A percentile compares a stretch with the other conserved stretches of the same genome.
Evolutionary conservation across 2,329 filamentous ascomycete genomes (phyloP).

Genomic region (Rugonectria rugulosa): DNA sequence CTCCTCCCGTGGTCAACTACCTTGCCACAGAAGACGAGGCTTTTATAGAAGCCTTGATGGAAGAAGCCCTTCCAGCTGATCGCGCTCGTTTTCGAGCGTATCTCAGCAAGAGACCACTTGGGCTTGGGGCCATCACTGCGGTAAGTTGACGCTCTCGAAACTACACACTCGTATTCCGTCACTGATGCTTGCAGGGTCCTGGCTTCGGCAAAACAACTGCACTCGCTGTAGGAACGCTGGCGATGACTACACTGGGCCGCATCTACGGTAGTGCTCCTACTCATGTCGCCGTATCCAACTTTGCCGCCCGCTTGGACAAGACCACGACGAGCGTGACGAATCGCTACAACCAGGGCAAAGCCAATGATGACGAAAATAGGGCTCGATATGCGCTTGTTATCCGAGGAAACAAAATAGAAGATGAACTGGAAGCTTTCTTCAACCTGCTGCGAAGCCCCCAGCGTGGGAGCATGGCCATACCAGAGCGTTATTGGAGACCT

Average conservation of each 20-base stretch:
- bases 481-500: not conserved
- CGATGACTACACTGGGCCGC: slow-evolving; percentile 17
- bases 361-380: fast-evolving
- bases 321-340: not conserved
- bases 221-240: slow-evolving; percentile 1
- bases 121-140: slow-evolving; percentile 21
- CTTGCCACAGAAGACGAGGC: not conserved
- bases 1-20: slow-evolving; percentile 14
- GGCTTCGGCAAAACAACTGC: slow-evolving; percentile 26
- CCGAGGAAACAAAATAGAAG: not conserved
- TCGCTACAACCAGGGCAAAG: not conserved
- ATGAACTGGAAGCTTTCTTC: slow-evolving; percentile 13
- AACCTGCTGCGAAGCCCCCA: not conserved
- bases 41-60: slow-evolving; percentile 5
- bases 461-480: not conserved
- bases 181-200: slow-evolving; percentile 10
- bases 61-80: slow-evolving; percentile 5
- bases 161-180: not conserved
- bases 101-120: slow-evolving; percentile 12
- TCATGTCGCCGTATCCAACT: slow-evolving; percentile 1
- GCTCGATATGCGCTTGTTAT: slow-evolving; percentile 7
- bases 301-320: slow-evolving; percentile 10
- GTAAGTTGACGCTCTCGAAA: slow-evolving; percentile 12
- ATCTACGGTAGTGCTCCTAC: slow-evolving; percentile 18
- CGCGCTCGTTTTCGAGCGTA: slow-evolving; percentile 21